Base-by-base conservation (phyloP, 2,329 filamentous ascomycete species). In the Balansia obtecta region DNA sequence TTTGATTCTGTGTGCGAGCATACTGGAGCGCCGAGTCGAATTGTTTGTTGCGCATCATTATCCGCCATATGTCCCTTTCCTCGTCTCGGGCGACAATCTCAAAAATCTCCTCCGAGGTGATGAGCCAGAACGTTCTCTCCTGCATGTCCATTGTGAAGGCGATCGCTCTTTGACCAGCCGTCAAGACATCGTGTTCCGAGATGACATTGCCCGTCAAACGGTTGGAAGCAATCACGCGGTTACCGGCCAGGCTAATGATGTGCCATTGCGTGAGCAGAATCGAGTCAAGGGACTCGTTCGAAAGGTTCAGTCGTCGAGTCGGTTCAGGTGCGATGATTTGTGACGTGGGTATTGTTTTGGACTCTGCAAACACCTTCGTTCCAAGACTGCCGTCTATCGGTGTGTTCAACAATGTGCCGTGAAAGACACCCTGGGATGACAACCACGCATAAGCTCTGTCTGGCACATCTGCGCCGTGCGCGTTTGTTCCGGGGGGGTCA, bases 61-160 rank as follows among this genome's bases (percentile, higher is more conserved):
- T 88, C 63, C 88, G 88, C 93, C 93, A 98, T 15, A 97, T 81
- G 63, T 97, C 87, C 57, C 93, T 75, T 57, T 90, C 87, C 65
- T 98, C 93, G 50, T 97, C 88, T 43, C 83, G 85, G 12, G 91
- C 85, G 12, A 93, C 86, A 52, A 98, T 85, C 68, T 98, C 93
- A 58, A 89, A 96, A 47, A 98, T 95, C 60, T 95, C 89, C 51
- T 87, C 79, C 0, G 80, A 78, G 0, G 91, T 97, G 62, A 97
- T 95, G 2, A 98, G 76, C 93, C 94, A 98, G 63, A 91, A 96
- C 0, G 93, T 98, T 61, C 91, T 94, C 72, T 96, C 95, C 65
- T 93, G 91, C 53, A 86, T 78, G 65, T 98, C 93, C 9, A 91
- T 83, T 47, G 89, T 84, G 16, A 98, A 77, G 0, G 87, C 89